A percentile compares a stretch with the other conserved stretches of the same genome.
Conservation (phyloP, 768 basidiomycete species). For the Butyriboletus loyo region DNA sequence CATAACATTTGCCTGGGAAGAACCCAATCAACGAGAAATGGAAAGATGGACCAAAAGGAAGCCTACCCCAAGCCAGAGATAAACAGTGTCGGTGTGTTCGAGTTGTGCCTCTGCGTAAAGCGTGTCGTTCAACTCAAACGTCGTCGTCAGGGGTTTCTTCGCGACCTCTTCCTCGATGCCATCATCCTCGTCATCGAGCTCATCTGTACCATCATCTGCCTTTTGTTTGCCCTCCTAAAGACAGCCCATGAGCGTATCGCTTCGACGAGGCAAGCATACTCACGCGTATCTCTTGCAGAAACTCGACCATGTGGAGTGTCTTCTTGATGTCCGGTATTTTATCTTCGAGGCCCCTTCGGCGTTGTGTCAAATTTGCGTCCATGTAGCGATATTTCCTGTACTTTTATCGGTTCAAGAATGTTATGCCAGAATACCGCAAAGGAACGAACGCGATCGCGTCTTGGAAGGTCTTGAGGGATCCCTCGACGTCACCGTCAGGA, state of each 20-base stretch:
- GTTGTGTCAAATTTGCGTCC: constrained; percentile 81
- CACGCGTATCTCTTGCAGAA: constrained; percentile 69
- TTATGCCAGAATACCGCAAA: constrained; percentile 2
- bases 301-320: constrained; percentile 87
- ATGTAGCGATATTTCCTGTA: constrained; percentile 97
- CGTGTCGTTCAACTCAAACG: constrained; percentile 96
- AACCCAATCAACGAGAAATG: not conserved
- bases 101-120: constrained; percentile 89
- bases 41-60: not conserved
- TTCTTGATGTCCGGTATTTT: constrained; percentile 97
- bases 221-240: constrained; percentile 60
- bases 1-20: constrained; percentile 92
- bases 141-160: constrained; percentile 64
- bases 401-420: constrained; percentile 24
- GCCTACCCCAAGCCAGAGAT: constrained; percentile 92
- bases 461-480: constrained; percentile 75
- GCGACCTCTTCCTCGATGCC: constrained; percentile 36
- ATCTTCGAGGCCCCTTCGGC: constrained; percentile 76
- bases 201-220: constrained; percentile 35
- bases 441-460: constrained; percentile 86
- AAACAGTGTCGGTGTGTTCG: constrained; percentile 84
- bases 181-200: constrained; percentile 53
- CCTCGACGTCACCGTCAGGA: constrained; percentile 73
- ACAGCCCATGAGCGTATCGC: not conserved
- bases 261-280: constrained; percentile 20